Base-by-base conservation (phyloP, 345 rosid species). In the Cardiospermum halicacabum region DNA sequence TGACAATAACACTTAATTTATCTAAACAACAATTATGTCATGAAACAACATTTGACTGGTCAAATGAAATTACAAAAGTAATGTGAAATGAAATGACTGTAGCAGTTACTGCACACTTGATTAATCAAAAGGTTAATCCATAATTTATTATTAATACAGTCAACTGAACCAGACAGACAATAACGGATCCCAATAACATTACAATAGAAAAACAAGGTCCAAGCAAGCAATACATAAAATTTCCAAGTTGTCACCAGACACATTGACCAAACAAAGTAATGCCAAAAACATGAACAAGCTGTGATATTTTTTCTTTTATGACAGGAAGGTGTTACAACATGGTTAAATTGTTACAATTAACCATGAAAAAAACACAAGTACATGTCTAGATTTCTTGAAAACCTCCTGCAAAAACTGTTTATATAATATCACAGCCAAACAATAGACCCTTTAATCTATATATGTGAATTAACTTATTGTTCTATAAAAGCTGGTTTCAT, bases 371-470 rank as follows among this genome's bases (percentile, higher is more conserved):
- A 77, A 10, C n/a, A n/a, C n/a, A n/a, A n/a, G n/a, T n/a, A n/a
- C n/a, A n/a, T n/a, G n/a, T n/a, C n/a, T n/a, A n/a, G 0, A 3
- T 47, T 0, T 19, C 26, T 10, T 36, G 15, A 51, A 60, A 61
- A 26, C 82, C 80, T 25, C 83, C 78, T 66, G 83, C 71, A 78
- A 75, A 79, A 72, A n/a, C n/a, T n/a, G n/a, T n/a, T n/a, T 68
- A 60, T 54, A 53, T 27, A 7, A 34, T 7, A 81, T 70, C 72
- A 51, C 81, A 66, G 85, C 78, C n/a, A 74, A 74, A 74, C 68
- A 70, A 56, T n/a, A n/a, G n/a, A n/a, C n/a, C n/a, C n/a, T n/a
- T n/a, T n/a, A n/a, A n/a, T n/a, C n/a, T n/a, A n/a, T n/a, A n/a
- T n/a, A n/a, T n/a, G n/a, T n/a, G n/a, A n/a, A n/a, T n/a, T n/a